Conservation (phyloP, 192 early-diverging fungal species). For the Gaertneriomyces semiglobifer region DNA sequence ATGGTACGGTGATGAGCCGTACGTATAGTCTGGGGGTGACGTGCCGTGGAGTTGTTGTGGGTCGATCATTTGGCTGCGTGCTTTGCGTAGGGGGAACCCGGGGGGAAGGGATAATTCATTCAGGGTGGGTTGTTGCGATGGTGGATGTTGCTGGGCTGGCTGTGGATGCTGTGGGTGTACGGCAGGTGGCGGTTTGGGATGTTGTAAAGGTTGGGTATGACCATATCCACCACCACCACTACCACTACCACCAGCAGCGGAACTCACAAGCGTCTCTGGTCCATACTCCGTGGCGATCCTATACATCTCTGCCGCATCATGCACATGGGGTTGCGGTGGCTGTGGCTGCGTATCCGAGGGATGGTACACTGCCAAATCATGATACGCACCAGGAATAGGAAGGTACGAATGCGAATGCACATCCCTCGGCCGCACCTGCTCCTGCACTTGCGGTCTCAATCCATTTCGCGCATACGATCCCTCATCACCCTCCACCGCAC, state of each 20-base stretch:
- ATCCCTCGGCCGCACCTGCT: too few relatives aligned
- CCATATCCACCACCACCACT: neutral
- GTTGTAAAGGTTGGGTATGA: neutral
- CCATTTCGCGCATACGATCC: too few relatives aligned
- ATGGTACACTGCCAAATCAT: too few relatives aligned
- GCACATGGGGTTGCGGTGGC: too few relatives aligned
- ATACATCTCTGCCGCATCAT: neutral
- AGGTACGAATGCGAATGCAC: too few relatives aligned
- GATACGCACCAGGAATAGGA: too few relatives aligned
- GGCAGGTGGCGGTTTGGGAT: neutral
- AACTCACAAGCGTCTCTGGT: neutral
- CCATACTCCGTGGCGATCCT: neutral
- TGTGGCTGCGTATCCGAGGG: too few relatives aligned
- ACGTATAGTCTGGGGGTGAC: neutral
- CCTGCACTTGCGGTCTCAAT: too few relatives aligned
- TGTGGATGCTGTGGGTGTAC: conserved; percentile 5
- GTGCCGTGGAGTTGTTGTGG: neutral
- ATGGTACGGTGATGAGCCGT: neutral
- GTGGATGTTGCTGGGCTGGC: too few relatives aligned
- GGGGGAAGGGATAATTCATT: neutral
- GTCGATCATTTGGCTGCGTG: conserved; percentile 29
- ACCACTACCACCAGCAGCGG: neutral
- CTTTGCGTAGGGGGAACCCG: conserved; percentile 35
- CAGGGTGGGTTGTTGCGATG: neutral
- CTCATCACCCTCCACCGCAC: neutral